phyloP scores from a whole-genome alignment of 371 early-diverging fungal species.

The Apophysomyces elegans region DNA sequence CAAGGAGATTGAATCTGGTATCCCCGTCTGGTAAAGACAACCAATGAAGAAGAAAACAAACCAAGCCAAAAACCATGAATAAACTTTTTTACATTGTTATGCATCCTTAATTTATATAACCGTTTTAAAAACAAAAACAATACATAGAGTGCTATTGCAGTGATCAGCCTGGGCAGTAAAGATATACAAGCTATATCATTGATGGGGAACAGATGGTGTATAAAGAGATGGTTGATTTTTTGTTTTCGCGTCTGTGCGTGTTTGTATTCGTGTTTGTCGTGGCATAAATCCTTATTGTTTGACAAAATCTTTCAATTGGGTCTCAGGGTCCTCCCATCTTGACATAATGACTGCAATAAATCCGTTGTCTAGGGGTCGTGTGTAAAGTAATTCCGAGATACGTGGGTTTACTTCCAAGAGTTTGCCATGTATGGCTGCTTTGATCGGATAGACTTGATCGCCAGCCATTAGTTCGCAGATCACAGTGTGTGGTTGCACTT shows the following conservation, averaged over 20 bases:
- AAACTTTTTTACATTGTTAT: neutral
- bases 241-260: neutral
- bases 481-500: slow-evolving; percentile 34
- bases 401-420: slow-evolving; percentile 47
- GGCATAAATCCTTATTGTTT: neutral
- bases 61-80: neutral
- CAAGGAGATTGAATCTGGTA: slow-evolving; percentile 67
- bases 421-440: slow-evolving; percentile 46
- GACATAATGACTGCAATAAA: slow-evolving; percentile 52
- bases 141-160: too few species aligned
- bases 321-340: slow-evolving; percentile 1
- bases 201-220: too few species aligned
- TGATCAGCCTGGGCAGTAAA: too few species aligned
- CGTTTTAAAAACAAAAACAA: too few species aligned
- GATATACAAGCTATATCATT: too few species aligned
- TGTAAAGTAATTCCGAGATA: slow-evolving; percentile 30
- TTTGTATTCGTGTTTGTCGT: neutral
- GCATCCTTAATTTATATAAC: slow-evolving; percentile 2
- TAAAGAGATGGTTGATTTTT: neutral
- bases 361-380: slow-evolving; percentile 40
- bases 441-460: slow-evolving; percentile 27
- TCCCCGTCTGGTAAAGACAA: slow-evolving; percentile 65
- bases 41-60: neutral
- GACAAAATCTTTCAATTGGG: neutral
- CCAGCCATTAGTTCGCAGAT: slow-evolving; percentile 26